Conservation (phyloP, 2,329 filamentous ascomycete species). For the Tolypocladium pustulatum region DNA sequence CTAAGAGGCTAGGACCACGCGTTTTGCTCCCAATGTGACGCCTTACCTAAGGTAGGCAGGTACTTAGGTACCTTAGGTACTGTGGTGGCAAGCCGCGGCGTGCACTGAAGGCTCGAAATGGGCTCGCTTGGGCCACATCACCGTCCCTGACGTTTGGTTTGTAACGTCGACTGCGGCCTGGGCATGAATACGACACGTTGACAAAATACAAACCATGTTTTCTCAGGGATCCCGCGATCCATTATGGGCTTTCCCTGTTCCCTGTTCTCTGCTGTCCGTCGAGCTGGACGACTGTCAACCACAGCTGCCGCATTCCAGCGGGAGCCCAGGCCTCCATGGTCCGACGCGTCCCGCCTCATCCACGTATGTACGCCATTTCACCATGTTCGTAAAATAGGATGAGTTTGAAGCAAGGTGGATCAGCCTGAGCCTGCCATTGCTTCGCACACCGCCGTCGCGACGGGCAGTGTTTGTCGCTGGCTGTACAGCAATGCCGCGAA, state of each 20-base stretch:
- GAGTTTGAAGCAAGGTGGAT: not conserved
- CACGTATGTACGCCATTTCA: not conserved
- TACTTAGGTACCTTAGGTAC: too few species aligned
- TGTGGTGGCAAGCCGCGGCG: not conserved
- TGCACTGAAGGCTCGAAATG: not conserved
- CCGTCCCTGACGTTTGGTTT: not conserved
- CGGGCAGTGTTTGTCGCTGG: not conserved
- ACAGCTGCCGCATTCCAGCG: not conserved
- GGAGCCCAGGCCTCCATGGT: not conserved
- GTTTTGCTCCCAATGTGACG: not conserved
- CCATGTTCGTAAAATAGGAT: not conserved
- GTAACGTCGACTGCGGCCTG: not conserved
- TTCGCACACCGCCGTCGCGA: not conserved
- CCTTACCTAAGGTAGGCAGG: too few species aligned
- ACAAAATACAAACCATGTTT: not conserved
- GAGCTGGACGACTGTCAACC: not conserved
- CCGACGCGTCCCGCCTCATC: not conserved
- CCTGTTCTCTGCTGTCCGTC: not conserved
- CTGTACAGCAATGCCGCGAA: too few species aligned
- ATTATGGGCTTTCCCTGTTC: not conserved
- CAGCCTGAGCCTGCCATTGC: not conserved
- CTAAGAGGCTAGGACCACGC: too few species aligned
- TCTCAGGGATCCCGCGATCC: not conserved
- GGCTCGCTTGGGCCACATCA: not conserved
- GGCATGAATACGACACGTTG: not conserved